These are phyloP conservation scores for Protomyces inouyei DNA, from an alignment of 1,139 yeast species.

Conservation along the genomic window DNA sequence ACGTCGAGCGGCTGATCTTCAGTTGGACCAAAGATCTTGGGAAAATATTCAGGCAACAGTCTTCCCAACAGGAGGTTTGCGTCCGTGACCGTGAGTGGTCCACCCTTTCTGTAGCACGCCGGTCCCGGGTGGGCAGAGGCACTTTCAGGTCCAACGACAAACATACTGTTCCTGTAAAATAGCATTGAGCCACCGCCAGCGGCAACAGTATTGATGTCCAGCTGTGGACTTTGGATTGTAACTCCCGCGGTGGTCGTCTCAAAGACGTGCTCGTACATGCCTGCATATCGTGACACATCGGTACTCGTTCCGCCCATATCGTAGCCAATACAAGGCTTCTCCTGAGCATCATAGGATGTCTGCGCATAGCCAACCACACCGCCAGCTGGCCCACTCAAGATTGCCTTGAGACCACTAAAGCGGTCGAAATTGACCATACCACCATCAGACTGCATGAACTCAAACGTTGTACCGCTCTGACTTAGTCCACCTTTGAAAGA, in stretches of 20 bases:
- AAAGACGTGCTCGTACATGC: conserved; percentile 50
- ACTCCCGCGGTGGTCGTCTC: conserved; percentile 55
- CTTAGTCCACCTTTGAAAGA: conserved; percentile 56
- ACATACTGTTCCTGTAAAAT: conserved; percentile 50
- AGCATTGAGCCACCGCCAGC: conserved; percentile 58
- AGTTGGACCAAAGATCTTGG: conserved; percentile 52
- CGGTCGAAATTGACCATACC: conserved; percentile 49
- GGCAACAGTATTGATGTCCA: conserved; percentile 56
- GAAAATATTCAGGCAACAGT: conserved; percentile 49
- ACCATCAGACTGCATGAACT: conserved; percentile 59
- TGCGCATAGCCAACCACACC: conserved; percentile 56
- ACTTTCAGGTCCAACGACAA: conserved; percentile 53
- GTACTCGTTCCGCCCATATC: conserved; percentile 62
- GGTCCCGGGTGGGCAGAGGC: conserved; percentile 60
- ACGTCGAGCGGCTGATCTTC: conserved; percentile 49
- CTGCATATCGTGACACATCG: conserved; percentile 51
- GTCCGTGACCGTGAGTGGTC: conserved; percentile 54
- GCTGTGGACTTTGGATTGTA: conserved; percentile 54
- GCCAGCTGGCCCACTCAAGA: conserved; percentile 57
- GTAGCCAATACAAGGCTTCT: conserved; percentile 49
- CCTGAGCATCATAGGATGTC: conserved; percentile 45
- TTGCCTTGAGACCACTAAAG: conserved; percentile 51
- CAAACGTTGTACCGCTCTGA: conserved; percentile 43
- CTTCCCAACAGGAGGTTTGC: conserved; percentile 53
- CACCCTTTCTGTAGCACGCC: conserved; percentile 55